Evolutionary conservation across 352 stramenopile genomes (phyloP), one percentile per base, ranked within the genome.

Genomic region (Pythium myriotylum): DNA sequence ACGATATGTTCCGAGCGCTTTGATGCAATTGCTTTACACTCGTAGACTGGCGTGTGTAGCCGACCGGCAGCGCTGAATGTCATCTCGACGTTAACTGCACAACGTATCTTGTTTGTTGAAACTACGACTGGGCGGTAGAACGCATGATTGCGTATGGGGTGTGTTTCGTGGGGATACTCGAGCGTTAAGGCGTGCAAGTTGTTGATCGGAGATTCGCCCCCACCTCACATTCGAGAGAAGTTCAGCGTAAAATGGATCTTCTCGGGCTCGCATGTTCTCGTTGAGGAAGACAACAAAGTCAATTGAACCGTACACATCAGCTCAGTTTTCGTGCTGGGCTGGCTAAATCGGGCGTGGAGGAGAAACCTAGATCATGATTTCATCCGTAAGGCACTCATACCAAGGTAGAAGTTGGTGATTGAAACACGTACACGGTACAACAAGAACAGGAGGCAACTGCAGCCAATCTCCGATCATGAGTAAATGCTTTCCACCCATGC

Each of bases 401-500:
- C n/a, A n/a, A n/a, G n/a, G n/a, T n/a, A n/a, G n/a, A n/a, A n/a
- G n/a, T n/a, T n/a, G n/a, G n/a, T n/a, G n/a, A n/a, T n/a, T 35
- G 5, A 10, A 46, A 17, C 3, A 45, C 65, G 10, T 63, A 74
- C 59, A 72, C 43, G 37, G 40, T 24, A 8, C 5, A 10, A 58
- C 70, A 4, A 5, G 37, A 0, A 70, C 53, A 1, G 66, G 56
- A 7, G 55, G 67, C 0, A 74, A 19, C 23, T 74, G 70, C 0
- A 72, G 12, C 19, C 53, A 71, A 48, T 79, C 64, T 6, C 61
- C 60, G 22, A 41, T 53, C 0, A 79, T 2, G 0, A 74, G 0
- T 0, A 60, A 20, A 27, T 76, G 71, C 14, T 57, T 73, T 0
- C 65, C 64, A 3, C 67, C 71, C 60, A 79, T 76, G 12, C 67